Evolutionary conservation across 805 yeast genomes (phyloP), one percentile per base, ranked within the genome.

Genomic region (Starmerella roubikii): DNA sequence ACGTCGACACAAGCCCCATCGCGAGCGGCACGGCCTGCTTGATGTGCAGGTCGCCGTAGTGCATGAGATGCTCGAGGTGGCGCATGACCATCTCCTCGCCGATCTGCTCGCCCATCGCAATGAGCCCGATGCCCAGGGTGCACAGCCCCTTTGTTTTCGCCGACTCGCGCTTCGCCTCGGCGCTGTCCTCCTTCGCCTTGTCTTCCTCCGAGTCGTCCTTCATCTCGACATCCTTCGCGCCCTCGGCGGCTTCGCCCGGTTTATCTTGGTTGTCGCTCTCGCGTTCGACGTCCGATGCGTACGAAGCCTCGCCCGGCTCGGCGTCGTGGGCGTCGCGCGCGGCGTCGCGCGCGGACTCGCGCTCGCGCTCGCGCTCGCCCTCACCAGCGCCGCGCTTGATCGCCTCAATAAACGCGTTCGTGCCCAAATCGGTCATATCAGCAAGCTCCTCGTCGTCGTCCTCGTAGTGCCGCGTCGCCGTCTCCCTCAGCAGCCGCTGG

Each of bases 71-170:
- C 34, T 94, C 86, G 59, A 88, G 88, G 61, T 91, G 98, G 58
- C 98, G 86, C 55, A 88, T 65, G 9, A 88, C 78, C 98, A 91
- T 91, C 51, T 88, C 95, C 60, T 82, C 93, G 25, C 99, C 98
- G 57, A 91, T 82, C 48, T 83, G 94, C 61, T 91, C 99, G 47
- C 99, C 99, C 80, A 91, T 78, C 12, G 95, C 91, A 53, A 93
- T 81, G 47, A 81, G 70, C 0, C 96, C 98, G 49, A 91, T 72
- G 44, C 98, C 98, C 37, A 91, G 68, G 16, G 91, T 96, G 9
- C 97, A 91, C 54, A 82, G 83, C 1, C 93, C 93, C 53, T 80
- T 84, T 56, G 68, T 81, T 39, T 66, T 72, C 48, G 65, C 50
- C 39, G 60, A 31, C 41, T 58, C 54, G 20, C 55, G 33, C 48